phyloP scores from a whole-genome alignment of 2,329 filamentous ascomycete species.

The Paraconiothyrium sp. region DNA sequence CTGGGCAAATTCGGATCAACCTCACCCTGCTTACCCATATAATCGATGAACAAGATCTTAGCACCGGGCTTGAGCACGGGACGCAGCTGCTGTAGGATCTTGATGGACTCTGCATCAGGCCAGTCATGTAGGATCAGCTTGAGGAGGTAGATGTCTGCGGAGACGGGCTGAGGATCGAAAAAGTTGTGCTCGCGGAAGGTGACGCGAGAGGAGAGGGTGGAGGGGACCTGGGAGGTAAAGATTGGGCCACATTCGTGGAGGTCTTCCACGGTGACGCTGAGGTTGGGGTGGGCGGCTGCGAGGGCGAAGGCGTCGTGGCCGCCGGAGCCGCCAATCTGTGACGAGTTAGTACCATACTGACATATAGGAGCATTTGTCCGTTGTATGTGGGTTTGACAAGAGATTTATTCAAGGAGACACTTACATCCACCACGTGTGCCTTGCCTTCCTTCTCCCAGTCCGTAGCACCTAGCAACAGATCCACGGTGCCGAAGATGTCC shows the following conservation, averaged over 20 bases:
- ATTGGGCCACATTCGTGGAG: constrained; percentile 37
- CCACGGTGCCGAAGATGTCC: constrained; percentile 41
- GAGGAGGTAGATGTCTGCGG: constrained; percentile 65
- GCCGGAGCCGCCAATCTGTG: constrained; percentile 41
- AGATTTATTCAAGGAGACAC: constrained; percentile 8
- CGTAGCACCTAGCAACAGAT: constrained; percentile 34
- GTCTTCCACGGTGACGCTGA: constrained; percentile 45
- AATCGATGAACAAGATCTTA: constrained; percentile 55
- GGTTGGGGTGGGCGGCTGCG: constrained; percentile 35
- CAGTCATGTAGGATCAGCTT: constrained; percentile 71
- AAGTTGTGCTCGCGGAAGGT: constrained; percentile 64
- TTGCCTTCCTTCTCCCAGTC: constrained; percentile 40
- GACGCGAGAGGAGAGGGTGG: constrained; percentile 37
- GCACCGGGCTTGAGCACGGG: constrained; percentile 66
- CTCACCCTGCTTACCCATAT: constrained; percentile 42
- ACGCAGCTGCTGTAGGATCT: constrained; percentile 56
- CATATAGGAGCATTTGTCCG: too few relatives aligned
- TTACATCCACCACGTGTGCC: constrained; percentile 40
- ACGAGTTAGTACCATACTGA: too few relatives aligned
- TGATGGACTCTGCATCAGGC: constrained; percentile 58
- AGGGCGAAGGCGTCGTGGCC: constrained; percentile 44
- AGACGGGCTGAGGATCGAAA: constrained; percentile 64
- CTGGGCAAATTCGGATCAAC: constrained; percentile 34
- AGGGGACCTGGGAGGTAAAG: constrained; percentile 36
- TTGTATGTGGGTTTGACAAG: too few relatives aligned